Base-by-base conservation (phyloP, 495 filamentous ascomycete genomes). In the Penicillium coffeae region DNA sequence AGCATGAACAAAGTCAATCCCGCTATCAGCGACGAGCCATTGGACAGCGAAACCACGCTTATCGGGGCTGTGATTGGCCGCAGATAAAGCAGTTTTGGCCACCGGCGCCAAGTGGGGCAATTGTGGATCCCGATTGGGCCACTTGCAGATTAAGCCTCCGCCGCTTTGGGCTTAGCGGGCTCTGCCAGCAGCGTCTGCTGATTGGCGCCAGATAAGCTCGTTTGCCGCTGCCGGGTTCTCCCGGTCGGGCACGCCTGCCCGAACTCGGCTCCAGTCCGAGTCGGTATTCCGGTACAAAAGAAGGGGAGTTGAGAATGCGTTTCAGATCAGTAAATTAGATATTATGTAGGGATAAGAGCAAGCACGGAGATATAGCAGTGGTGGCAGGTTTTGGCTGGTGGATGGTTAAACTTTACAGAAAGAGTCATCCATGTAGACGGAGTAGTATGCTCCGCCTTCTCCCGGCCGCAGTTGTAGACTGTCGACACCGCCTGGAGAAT, bases 171-270 rank as follows among this genome's bases (percentile, higher is more conserved):
- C 27, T 25, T 38, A 43, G 20, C 10, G 12, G 25, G 25, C 25
- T 30, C 25, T 30, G 25, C 10, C 4, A 30, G 25, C 25, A 30
- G 10, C 25, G 10, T 10, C 25, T 30, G 25, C 25, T 30, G 19
- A 51, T 55, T 55, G 52, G 52, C 34, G 30, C 25, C 47, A 51
- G 52, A 55, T 55, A 55, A 55, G 52, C 34, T 9, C 34, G 1
- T 47, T 48, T 36, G 52, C 43, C 43, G 15, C 47, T 49, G 32
- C 45, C 34, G 47, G 14, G 3, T 39, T 42, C 19, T 42, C 38
- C 52, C 52, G 52, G 36, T 18, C 38, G 49, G 49, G 49, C 37
- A 30, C 6, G 15, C 27, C 35, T 36, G 48, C 41, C n/a, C n/a
- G 42, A 25, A 25, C 30, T 33, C 30, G 7, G 30, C 8, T 33